A percentile compares a stretch with the other conserved stretches of the same genome.
These are phyloP conservation scores for Berberis vulgaris DNA, from an alignment of 164 flowering plant species.

Conservation along the genomic window DNA sequence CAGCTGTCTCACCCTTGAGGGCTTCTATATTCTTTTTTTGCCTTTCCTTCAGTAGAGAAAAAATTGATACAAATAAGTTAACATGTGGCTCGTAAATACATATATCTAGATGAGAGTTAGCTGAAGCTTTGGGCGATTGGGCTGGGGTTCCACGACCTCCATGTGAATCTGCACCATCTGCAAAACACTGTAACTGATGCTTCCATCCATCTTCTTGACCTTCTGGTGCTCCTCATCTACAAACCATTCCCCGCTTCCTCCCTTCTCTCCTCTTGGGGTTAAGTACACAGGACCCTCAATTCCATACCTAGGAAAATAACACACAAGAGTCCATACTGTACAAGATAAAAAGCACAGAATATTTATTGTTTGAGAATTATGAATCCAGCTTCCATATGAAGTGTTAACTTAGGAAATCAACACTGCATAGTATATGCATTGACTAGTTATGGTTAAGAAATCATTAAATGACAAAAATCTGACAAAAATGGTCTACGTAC, in stretches of 20 bases:
- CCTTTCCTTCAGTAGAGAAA: too few species aligned
- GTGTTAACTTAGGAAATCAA: too few species aligned
- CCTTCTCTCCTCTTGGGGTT: slow-evolving; percentile 42
- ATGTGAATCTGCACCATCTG: slow-evolving; percentile 67
- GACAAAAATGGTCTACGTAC: slow-evolving; percentile 30
- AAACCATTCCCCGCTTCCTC: slow-evolving; percentile 46
- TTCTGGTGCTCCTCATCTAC: slow-evolving; percentile 84
- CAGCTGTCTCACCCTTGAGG: too few species aligned
- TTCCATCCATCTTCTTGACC: slow-evolving; percentile 62
- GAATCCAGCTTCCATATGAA: too few species aligned
- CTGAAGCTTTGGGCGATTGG: slow-evolving; percentile 84
- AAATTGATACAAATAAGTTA: too few species aligned
- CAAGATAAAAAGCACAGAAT: too few species aligned
- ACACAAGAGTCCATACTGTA: background rate
- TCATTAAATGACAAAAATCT: background rate
- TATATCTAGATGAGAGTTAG: slow-evolving; percentile 47
- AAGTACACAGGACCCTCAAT: slow-evolving; percentile 92
- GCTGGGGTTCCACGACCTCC: slow-evolving; percentile 95
- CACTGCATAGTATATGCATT: too few species aligned
- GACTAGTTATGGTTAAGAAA: background rate
- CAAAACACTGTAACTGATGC: slow-evolving; percentile 51
- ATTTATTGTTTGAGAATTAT: too few species aligned
- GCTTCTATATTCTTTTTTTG: too few species aligned
- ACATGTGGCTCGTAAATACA: too few species aligned
- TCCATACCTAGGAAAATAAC: slow-evolving; percentile 49